Evolutionary conservation across 2,329 filamentous ascomycete species (phyloP).

Genomic region (Cladosporium sp.): DNA sequence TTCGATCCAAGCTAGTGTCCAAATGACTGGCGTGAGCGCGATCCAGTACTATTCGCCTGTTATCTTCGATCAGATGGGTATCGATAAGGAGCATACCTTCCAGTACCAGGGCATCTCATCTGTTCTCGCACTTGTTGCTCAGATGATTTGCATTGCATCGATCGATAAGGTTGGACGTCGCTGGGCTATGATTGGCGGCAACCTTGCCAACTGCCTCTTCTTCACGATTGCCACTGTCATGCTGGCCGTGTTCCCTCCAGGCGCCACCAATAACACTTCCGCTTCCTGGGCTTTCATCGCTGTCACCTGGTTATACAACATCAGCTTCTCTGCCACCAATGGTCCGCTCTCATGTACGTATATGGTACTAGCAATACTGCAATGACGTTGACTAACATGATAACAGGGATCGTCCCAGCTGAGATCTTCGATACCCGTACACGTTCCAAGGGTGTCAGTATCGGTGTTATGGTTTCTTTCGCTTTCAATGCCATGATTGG

Average conservation of each 20-base stretch:
- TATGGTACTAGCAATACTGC: background rate
- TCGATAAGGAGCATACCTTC: constrained; percentile 63
- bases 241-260: constrained; percentile 62
- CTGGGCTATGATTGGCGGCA: constrained; percentile 70
- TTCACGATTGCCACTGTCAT: constrained; percentile 68
- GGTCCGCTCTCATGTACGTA: constrained; percentile 61
- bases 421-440: constrained; percentile 70
- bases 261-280: constrained; percentile 48
- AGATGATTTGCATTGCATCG: constrained; percentile 66
- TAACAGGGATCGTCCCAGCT: constrained; percentile 37
- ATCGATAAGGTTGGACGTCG: constrained; percentile 72
- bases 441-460: constrained; percentile 70
- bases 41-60: constrained; percentile 53
- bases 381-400: background rate
- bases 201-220: constrained; percentile 67
- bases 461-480: constrained; percentile 69
- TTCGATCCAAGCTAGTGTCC: constrained; percentile 67
- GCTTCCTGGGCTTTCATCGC: constrained; percentile 73
- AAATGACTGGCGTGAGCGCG: constrained; percentile 74
- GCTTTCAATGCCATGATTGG: constrained; percentile 78
- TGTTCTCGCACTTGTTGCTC: constrained; percentile 67
- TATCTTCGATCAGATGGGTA: constrained; percentile 66
- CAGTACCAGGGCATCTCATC: constrained; percentile 76
- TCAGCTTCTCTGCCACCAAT: constrained; percentile 70
- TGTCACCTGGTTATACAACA: constrained; percentile 78